phyloP scores from a whole-genome alignment of 805 yeast species.

The Spathaspora girioi region DNA sequence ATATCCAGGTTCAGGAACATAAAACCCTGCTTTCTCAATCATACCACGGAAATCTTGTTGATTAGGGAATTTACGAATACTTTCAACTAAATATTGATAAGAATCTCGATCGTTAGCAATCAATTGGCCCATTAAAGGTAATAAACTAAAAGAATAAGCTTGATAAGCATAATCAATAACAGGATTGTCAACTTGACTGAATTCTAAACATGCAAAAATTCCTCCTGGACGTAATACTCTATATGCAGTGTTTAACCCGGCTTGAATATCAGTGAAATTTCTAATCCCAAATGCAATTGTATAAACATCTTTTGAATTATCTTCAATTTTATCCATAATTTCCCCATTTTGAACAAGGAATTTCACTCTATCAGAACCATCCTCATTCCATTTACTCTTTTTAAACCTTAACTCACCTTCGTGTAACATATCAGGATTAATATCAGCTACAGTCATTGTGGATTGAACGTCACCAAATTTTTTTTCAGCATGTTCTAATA shows the following conservation, averaged over 20 bases:
- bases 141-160: slow-evolving; percentile 79
- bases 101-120: slow-evolving; percentile 95
- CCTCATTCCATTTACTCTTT: slow-evolving; percentile 55
- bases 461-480: slow-evolving; percentile 71
- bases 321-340: slow-evolving; percentile 74
- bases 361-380: slow-evolving; percentile 57
- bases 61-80: slow-evolving; percentile 85
- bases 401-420: slow-evolving; percentile 84
- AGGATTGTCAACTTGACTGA: slow-evolving; percentile 84
- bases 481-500: slow-evolving; percentile 81
- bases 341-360: slow-evolving; percentile 95
- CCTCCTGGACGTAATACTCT: slow-evolving; percentile 97
- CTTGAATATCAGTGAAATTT: slow-evolving; percentile 92
- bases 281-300: slow-evolving; percentile 97
- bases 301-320: slow-evolving; percentile 88
- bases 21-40: slow-evolving; percentile 95
- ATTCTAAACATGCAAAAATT: slow-evolving; percentile 93
- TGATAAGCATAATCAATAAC: slow-evolving; percentile 73
- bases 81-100: slow-evolving; percentile 93
- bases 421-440: slow-evolving; percentile 90
- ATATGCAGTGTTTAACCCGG: slow-evolving; percentile 92
- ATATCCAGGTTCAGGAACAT: slow-evolving; percentile 81
- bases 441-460: slow-evolving; percentile 89
- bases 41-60: slow-evolving; percentile 87
- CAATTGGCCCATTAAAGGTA: slow-evolving; percentile 94